Percentiles rank a stretch among this genome's conserved stretches.
These are phyloP conservation scores for Zhuliangozyma blackwelliae DNA, from an alignment of 1,139 yeast species.

Conservation along the genomic window DNA sequence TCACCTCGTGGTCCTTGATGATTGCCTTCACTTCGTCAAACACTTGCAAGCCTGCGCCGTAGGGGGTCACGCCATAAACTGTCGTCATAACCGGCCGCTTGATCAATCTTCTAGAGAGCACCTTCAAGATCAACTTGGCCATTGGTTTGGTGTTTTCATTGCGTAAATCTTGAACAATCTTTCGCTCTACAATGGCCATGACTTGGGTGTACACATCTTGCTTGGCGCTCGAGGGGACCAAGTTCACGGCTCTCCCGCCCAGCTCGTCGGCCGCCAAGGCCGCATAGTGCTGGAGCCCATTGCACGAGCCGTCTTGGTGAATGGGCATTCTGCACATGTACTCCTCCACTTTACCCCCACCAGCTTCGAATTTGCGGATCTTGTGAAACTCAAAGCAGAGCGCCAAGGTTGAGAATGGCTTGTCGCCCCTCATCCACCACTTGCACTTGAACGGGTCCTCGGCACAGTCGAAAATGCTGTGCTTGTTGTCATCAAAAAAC, in stretches of 20 bases:
- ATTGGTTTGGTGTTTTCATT: slow-evolving; percentile 1
- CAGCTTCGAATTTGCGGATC: slow-evolving; percentile 15
- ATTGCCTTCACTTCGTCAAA: slow-evolving; percentile 20
- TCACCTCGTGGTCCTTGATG: slow-evolving; percentile 13
- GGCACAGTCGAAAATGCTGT: slow-evolving; percentile 25
- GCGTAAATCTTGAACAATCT: slow-evolving; percentile 13
- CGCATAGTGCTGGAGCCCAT: slow-evolving; percentile 47
- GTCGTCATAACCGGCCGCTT: slow-evolving; percentile 48
- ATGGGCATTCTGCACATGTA: slow-evolving; percentile 35
- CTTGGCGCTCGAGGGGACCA: slow-evolving; percentile 19
- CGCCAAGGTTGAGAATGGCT: slow-evolving; percentile 40
- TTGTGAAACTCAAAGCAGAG: slow-evolving; percentile 30
- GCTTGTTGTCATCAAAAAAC: slow-evolving; percentile 24
- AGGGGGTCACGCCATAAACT: slow-evolving; percentile 42
- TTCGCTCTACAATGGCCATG: slow-evolving; percentile 20
- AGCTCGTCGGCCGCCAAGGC: slow-evolving; percentile 35
- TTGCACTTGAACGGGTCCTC: slow-evolving; percentile 19
- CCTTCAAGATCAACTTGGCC: slow-evolving; percentile 14
- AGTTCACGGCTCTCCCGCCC: slow-evolving; percentile 40
- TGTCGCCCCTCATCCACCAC: slow-evolving; percentile 41
- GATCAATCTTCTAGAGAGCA: slow-evolving; percentile 31
- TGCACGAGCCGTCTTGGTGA: slow-evolving; percentile 47
- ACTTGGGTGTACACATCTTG: slow-evolving; percentile 38
- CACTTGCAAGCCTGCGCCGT: slow-evolving; percentile 36
- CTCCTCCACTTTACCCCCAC: slow-evolving; percentile 16